These are phyloP conservation scores for Cubamyces sp. DNA, from an alignment of 768 basidiomycete genomes.

Conservation along the genomic window DNA sequence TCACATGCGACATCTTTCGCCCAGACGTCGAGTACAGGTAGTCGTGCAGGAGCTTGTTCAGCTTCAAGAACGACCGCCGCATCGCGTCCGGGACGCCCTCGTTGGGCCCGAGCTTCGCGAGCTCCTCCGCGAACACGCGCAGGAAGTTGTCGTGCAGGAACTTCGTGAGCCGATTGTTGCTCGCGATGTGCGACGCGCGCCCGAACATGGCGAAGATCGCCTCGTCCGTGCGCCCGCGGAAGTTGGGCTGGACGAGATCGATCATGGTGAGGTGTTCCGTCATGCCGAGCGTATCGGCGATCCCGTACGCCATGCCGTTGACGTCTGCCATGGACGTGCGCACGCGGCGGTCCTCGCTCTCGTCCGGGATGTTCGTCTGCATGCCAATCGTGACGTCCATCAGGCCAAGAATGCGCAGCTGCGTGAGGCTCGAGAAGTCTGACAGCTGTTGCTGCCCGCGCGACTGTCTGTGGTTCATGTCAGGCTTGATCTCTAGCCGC, in stretches of 20 bases:
- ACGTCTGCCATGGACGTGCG: constrained; percentile 89
- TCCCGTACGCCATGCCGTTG: constrained; percentile 93
- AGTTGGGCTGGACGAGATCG: constrained; percentile 89
- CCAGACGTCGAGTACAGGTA: constrained; percentile 50
- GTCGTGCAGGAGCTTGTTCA: constrained; percentile 84
- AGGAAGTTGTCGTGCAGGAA: constrained; percentile 85
- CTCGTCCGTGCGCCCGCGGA: constrained; percentile 74
- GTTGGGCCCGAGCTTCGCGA: constrained; percentile 48
- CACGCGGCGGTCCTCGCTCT: constrained; percentile 86
- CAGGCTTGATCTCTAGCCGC: constrained; percentile 91
- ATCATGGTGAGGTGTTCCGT: constrained; percentile 85
- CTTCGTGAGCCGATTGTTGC: constrained; percentile 75
- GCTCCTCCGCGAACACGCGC: constrained; percentile 58
- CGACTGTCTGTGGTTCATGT: constrained; percentile 36
- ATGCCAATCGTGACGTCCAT: constrained; percentile 89
- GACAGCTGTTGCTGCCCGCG: constrained; percentile 47
- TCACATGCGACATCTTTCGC: constrained; percentile 78
- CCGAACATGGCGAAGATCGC: constrained; percentile 98
- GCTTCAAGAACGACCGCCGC: constrained; percentile 82
- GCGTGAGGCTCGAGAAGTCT: constrained; percentile 85
- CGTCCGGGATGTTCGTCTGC: constrained; percentile 69
- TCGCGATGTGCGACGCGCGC: constrained; percentile 59
- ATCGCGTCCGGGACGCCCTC: constrained; percentile 70
- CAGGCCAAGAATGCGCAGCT: constrained; percentile 89
- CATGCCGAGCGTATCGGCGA: constrained; percentile 87